Evolutionary conservation across 805 yeast genomes (phyloP).

Genomic region (Nakazawaea wyomingensis): DNA sequence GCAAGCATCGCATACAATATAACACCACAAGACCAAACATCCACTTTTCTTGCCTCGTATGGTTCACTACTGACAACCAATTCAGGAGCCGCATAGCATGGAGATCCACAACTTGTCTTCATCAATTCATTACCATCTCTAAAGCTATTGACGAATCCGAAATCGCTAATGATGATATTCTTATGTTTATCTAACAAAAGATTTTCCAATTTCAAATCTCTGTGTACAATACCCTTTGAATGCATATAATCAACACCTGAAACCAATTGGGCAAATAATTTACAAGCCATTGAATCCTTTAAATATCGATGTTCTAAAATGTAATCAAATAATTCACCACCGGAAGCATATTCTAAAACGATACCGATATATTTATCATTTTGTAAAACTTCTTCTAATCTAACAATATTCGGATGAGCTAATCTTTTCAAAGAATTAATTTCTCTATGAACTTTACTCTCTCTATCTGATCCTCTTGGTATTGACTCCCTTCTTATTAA

Average conservation of each 20-base stretch:
- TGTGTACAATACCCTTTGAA: constrained; percentile 71
- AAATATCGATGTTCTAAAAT: constrained; percentile 81
- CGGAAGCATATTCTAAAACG: constrained; percentile 93
- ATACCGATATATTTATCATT: constrained; percentile 95
- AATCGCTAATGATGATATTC: constrained; percentile 82
- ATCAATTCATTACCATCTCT: constrained; percentile 62
- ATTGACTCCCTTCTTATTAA: constrained; percentile 84
- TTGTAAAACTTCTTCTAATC: constrained; percentile 86
- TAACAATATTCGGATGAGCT: constrained; percentile 91
- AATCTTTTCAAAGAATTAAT: constrained; percentile 82
- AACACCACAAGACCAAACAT: constrained; percentile 96
- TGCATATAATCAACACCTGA: constrained; percentile 91
- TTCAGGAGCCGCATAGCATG: constrained; percentile 98
- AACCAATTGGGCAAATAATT: constrained; percentile 86
- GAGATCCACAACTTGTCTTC: constrained; percentile 96
- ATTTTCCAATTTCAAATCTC: constrained; percentile 75
- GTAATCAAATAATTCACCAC: constrained; percentile 94
- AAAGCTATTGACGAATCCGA: constrained; percentile 92
- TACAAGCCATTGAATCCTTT: constrained; percentile 82
- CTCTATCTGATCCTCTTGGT: constrained; percentile 81
- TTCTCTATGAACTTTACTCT: constrained; percentile 86
- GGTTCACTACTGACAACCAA: constrained; percentile 82
- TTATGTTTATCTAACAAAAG: constrained; percentile 77
- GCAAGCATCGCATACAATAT: constrained; percentile 95
- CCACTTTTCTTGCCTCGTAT: constrained; percentile 90